Base-by-base conservation (phyloP, 2,329 filamentous ascomycete species). In the Colletotrichum navitas region DNA sequence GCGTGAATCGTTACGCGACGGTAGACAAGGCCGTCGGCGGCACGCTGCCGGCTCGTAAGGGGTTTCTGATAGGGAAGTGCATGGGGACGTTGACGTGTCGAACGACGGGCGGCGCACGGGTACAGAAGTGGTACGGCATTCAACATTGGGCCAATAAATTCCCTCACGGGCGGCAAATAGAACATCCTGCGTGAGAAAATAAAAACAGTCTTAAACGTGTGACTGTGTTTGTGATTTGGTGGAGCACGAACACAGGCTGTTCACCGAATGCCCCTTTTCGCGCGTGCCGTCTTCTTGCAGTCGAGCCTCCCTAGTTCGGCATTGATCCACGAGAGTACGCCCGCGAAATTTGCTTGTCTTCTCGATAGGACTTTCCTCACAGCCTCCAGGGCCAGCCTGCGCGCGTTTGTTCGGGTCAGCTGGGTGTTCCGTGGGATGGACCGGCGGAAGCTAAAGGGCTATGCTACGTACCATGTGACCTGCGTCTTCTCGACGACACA, bases 401-500 rank as follows among this genome's bases (percentile, higher is more conserved):
- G 47, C n/a, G 26, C 21, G 4, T 18, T 49, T 24, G 26, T 32
- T 16, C 26, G 49, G 26, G 49, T 52, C 49, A 52, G 49, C 49
- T 10, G 8, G 7, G 49, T 16, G 26, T 52, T 29, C 16, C 7
- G 14, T 29, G 26, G 12, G 14, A 32, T 14, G 26, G 26, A 18
- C 26, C 26, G 16, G 49, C 47, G 26, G 2, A 47, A 21, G 3
- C 14, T 14, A 18, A 32, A 32, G 14, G 26, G 16, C 14, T 29
- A 32, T 52, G 26, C 18, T 24, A 84, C 89, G 82, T 80, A 92
- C 91, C 90, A 91, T 66, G 80, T 78, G 2, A 89, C 83, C 76
- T 95, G 92, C 18, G 79, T 79, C 74, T 86, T 89, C 63, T 85
- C 88, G 39, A 95, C 83, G 26, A 83, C 83, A 76, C 91, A 93